Evolutionary conservation across 1,139 yeast species (phyloP), one percentile per base, ranked within the genome.

Genomic region (Taphrina flavorubra): DNA sequence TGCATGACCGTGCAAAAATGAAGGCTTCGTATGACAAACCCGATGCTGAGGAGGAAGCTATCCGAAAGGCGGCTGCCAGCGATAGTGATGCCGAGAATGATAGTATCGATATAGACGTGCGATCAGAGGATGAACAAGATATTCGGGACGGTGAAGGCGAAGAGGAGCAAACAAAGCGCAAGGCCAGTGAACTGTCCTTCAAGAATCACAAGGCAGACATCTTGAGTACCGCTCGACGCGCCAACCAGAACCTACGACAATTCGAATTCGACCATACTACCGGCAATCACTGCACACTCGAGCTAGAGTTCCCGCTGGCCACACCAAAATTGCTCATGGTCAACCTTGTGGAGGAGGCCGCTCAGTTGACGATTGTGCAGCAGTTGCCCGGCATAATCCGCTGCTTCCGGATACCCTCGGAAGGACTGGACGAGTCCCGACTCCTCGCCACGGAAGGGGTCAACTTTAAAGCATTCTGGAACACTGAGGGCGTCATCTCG

Each of bases 381-480:
- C 97, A 95, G 80, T 88, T 92, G 73, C 90, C 96, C 70, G 83
- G 84, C 71, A 94, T 95, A 76, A 97, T 97, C 47, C 88, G 99
- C 80, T 92, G 98, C 84, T 82, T 94, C 74, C 92, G 89, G 73
- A 97, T 97, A 67, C 85, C 84, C 72, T 85, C 88, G 39, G 88
- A 85, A 71, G 86, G 87, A 72, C 51, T 71, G 71, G 84, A 87
- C 61, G 79, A 78, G 62, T 64, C 69, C 1, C 87, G 97, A 74
- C 84, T 85, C 53, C 84, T 95, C 75, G 90, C 96, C 70, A 94
- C 99, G 36, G 99, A 95, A 80, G 99, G 99, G 80, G 99, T 95
- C 70, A 95, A 95, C 81, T 94, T 95, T 85, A 84, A 83, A 76
- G 96, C 97, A 71, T 91, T 95, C 96, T 95, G 99, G 98, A 97